These are phyloP conservation scores for Trichoderma semiorbis DNA, from an alignment of 2,329 filamentous ascomycete species.

Conservation along the genomic window DNA sequence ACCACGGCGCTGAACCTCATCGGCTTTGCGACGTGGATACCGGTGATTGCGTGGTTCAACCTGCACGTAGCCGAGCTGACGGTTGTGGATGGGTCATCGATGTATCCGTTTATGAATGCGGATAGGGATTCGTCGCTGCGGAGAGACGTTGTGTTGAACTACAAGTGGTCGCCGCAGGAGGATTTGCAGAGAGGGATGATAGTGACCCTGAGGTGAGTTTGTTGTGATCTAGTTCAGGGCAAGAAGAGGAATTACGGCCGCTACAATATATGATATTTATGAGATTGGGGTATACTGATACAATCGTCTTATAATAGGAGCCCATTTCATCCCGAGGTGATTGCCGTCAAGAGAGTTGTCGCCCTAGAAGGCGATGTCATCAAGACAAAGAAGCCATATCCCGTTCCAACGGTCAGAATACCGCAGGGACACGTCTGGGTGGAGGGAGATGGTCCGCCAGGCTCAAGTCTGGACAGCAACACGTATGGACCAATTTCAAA, in stretches of 20 bases:
- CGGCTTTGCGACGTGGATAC: constrained; percentile 58
- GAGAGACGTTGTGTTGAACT: constrained; percentile 56
- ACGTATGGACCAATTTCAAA: constrained; percentile 81
- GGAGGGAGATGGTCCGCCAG: constrained; percentile 77
- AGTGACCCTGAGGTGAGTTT: constrained; percentile 62
- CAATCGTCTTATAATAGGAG: constrained; percentile 46
- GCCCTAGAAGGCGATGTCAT: constrained; percentile 78
- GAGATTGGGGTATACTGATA: background rate
- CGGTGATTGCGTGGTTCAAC: constrained; percentile 59
- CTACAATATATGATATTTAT: background rate
- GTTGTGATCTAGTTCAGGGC: background rate
- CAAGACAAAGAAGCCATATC: constrained; percentile 59
- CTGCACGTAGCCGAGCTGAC: constrained; percentile 57
- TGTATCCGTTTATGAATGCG: constrained; percentile 74
- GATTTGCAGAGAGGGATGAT: constrained; percentile 68
- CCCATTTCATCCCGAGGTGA: constrained; percentile 64
- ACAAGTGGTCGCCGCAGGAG: constrained; percentile 56
- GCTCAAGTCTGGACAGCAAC: constrained; percentile 78
- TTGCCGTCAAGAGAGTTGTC: constrained; percentile 78
- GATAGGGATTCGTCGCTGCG: constrained; percentile 55
- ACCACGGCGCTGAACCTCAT: constrained; percentile 46
- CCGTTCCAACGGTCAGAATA: constrained; percentile 56
- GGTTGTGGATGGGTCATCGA: constrained; percentile 60
- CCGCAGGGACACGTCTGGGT: constrained; percentile 90
- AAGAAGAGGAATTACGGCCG: background rate